A percentile compares a stretch with the other conserved stretches of the same genome.
Evolutionary conservation across 1,284 basidiomycete species (phyloP).

Genomic region (Exobasidium rhododendri): DNA sequence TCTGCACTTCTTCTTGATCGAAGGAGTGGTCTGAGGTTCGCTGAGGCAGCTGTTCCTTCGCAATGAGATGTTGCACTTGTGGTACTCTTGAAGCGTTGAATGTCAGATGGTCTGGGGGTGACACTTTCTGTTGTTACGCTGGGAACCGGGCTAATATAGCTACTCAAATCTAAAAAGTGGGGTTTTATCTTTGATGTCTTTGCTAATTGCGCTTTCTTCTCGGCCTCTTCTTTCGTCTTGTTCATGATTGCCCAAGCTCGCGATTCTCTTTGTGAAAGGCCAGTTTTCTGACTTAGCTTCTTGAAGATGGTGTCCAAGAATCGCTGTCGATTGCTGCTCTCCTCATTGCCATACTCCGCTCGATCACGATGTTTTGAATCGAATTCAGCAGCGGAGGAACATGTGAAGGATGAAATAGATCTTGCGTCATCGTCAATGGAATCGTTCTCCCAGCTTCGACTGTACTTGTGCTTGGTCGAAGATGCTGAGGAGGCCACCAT

Average conservation of each 20-base stretch:
- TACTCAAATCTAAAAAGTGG: conserved; percentile 12
- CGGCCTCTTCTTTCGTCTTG: conserved; percentile 1
- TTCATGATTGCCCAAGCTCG: neutral
- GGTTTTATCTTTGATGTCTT: conserved; percentile 1
- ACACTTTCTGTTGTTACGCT: neutral
- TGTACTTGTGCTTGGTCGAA: neutral
- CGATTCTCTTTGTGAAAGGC: neutral
- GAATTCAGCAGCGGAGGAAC: neutral
- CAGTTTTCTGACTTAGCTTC: neutral
- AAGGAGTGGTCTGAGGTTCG: neutral
- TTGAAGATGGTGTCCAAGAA: conserved; percentile 5
- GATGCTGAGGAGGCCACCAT: neutral
- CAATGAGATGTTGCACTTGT: neutral
- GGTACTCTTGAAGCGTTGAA: neutral
- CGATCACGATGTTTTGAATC: neutral
- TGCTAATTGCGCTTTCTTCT: neutral
- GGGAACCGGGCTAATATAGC: conserved; percentile 8
- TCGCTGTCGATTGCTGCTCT: conserved; percentile 4
- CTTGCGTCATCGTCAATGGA: neutral
- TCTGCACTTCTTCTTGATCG: conserved; percentile 9
- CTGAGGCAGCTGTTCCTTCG: neutral
- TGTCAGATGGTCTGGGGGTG: conserved; percentile 3
- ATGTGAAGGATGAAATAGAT: neutral
- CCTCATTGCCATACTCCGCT: neutral
- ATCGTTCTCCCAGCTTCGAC: neutral